phyloP scores from a whole-genome alignment of 2,329 filamentous ascomycete species.

The Pseudogymnoascus sp. region DNA sequence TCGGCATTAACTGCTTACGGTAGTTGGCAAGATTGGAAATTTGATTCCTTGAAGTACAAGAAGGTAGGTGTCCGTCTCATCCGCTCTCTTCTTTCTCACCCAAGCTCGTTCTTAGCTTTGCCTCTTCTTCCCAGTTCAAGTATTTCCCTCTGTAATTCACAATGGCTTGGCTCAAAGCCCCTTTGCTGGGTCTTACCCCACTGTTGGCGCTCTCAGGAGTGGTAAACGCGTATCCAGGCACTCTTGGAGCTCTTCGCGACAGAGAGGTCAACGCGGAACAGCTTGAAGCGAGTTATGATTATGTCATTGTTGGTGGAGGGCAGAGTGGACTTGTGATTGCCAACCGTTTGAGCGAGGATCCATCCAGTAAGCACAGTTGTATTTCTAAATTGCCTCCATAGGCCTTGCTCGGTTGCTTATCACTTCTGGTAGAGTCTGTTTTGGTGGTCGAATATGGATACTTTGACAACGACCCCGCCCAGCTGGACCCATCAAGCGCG shows the following conservation, averaged over 20 bases:
- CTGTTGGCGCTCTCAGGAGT: background rate
- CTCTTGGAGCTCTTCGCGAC: background rate
- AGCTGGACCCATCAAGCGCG: background rate
- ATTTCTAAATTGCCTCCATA: background rate
- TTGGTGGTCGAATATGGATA: slow-evolving; percentile 7
- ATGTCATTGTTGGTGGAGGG: slow-evolving; percentile 39
- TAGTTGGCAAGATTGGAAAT: background rate
- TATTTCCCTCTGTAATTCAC: background rate
- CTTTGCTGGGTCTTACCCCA: background rate
- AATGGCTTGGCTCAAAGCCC: slow-evolving; percentile 4
- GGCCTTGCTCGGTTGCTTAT: background rate
- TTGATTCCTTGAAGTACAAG: background rate
- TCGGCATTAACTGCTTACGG: background rate
- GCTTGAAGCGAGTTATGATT: slow-evolving; percentile 24
- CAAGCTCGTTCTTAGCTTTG: background rate
- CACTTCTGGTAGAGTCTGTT: slow-evolving; percentile 1
- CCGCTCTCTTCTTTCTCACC: background rate
- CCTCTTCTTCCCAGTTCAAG: background rate
- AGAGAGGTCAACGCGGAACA: background rate
- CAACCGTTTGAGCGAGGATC: slow-evolving; percentile 34
- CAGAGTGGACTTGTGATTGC: slow-evolving; percentile 38
- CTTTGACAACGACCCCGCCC: background rate
- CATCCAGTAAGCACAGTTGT: slow-evolving; percentile 4
- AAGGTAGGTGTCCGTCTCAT: background rate
- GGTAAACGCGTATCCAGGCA: background rate